phyloP scores from a whole-genome alignment of 2,329 filamentous ascomycete genomes.

The Alternaria arborescens region DNA sequence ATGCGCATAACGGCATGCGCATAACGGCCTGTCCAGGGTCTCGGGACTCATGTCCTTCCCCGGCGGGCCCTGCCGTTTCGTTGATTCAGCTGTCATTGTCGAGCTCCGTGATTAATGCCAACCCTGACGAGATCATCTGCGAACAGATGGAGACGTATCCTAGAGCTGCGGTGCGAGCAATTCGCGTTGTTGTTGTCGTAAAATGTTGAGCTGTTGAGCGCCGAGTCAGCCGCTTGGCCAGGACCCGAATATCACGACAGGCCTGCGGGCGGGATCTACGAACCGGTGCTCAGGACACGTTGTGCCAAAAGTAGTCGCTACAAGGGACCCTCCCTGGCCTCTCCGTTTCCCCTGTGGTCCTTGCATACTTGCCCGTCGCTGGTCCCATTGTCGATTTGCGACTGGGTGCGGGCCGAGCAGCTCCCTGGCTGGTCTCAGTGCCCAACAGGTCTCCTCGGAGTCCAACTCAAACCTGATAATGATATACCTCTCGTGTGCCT shows the following conservation, averaged over 20 bases:
- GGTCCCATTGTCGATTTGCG: conserved; percentile 45
- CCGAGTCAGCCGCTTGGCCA: conserved; percentile 22
- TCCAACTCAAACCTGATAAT: conserved; percentile 13
- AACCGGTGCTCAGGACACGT: conserved; percentile 49
- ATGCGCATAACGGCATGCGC: conserved; percentile 30
- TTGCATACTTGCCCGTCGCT: conserved; percentile 28
- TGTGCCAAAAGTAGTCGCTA: conserved; percentile 45
- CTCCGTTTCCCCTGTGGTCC: conserved; percentile 23
- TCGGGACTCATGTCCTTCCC: conserved; percentile 25
- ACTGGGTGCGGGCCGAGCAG: conserved; percentile 49
- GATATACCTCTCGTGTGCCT: conserved; percentile 15
- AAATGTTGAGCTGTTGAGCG: not conserved
- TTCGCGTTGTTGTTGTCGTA: conserved; percentile 6
- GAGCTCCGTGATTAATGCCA: not conserved
- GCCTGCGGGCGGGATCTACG: conserved; percentile 49
- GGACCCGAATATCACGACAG: conserved; percentile 23
- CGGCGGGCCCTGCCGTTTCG: conserved; percentile 31
- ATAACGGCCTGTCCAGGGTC: conserved; percentile 34
- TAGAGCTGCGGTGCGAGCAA: not conserved
- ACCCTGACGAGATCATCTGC: not conserved
- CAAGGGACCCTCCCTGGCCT: conserved; percentile 32
- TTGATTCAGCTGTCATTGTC: conserved; percentile 18
- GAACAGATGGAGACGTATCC: conserved; percentile 3
- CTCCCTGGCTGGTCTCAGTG: conserved; percentile 33
- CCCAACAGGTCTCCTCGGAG: conserved; percentile 4